These are phyloP conservation scores for Annulohypoxylon nitens DNA, from an alignment of 495 filamentous ascomycete genomes.

Conservation along the genomic window DNA sequence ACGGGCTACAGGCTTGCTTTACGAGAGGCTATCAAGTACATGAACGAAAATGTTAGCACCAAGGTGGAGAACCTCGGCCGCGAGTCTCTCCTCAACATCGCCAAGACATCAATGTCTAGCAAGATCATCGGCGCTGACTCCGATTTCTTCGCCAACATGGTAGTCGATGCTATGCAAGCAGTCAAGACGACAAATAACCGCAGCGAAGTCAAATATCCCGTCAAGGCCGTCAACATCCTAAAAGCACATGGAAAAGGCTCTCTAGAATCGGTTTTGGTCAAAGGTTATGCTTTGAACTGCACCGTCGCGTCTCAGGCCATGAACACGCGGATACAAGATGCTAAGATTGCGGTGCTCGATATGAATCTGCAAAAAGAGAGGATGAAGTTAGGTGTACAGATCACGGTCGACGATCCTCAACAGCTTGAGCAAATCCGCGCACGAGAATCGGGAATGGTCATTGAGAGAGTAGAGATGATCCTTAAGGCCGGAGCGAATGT, in stretches of 20 bases:
- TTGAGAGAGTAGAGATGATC: slow-evolving; percentile 96
- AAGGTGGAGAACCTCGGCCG: slow-evolving; percentile 92
- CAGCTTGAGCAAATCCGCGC: slow-evolving; percentile 97
- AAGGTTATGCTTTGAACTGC: slow-evolving; percentile 98
- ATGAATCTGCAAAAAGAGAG: slow-evolving; percentile 99
- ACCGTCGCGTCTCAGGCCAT: slow-evolving; percentile 98
- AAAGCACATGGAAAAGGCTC: slow-evolving; percentile 97
- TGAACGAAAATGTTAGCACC: slow-evolving; percentile 96
- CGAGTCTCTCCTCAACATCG: slow-evolving; percentile 92
- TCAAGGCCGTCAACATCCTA: slow-evolving; percentile 98
- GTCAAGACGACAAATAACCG: slow-evolving; percentile 94
- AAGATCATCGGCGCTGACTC: slow-evolving; percentile 98
- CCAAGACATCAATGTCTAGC: slow-evolving; percentile 98
- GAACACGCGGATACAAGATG: slow-evolving; percentile 91
- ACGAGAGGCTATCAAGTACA: slow-evolving; percentile 96
- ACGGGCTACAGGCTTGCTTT: slow-evolving; percentile 96
- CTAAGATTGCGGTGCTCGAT: slow-evolving; percentile 96
- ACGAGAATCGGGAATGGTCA: slow-evolving; percentile 90
- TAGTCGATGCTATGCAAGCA: slow-evolving; percentile 94
- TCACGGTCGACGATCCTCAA: slow-evolving; percentile 96
- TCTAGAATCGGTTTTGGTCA: slow-evolving; percentile 89
- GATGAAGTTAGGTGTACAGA: slow-evolving; percentile 99
- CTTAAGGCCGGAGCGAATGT: slow-evolving; percentile 98
- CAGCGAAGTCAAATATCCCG: slow-evolving; percentile 93
- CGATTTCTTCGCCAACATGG: slow-evolving; percentile 97